Evolutionary conservation across 495 filamentous ascomycete species (phyloP), one percentile per base, ranked within the genome.

Genomic region (Aeminium ludgeri): DNA sequence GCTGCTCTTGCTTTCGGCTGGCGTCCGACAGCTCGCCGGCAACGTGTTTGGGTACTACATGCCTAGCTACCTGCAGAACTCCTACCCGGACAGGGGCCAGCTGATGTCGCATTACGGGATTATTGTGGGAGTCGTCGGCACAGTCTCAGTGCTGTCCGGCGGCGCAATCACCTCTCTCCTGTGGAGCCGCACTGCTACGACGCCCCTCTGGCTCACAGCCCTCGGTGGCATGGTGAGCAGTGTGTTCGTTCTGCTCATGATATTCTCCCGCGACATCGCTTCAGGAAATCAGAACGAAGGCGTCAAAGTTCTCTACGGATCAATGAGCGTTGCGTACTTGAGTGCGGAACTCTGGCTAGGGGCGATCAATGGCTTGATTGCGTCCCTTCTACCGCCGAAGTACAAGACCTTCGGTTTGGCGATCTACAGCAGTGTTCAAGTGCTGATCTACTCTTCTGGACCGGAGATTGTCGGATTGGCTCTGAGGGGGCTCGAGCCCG

Each of bases 21-120:
- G 32, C 10, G 41, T 52, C 38, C 48, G 55, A 6, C 55, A 56
- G 29, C 34, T 59, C 6, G 29, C 46, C 5, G 55, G 51, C 2
- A 55, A 56, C 32, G 48, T 59, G 0, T 58, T 59, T 45, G 55
- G 55, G 12, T 58, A 57, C 37, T 58, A 58, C 37, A 58, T 58
- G 55, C 55, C 55, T 1, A 45, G 43, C 3, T 58, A 58, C 38
- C 48, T 58, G 2, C 48, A 43, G 5, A 46, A 50, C 10, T 39
- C 46, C 10, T 58, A 52, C 36, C 41, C 55, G 2, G 33, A 38
- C 6, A 17, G 52, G 12, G 20, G 29, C 2, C 34, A 46, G 18
- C 34, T 61, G 1, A 35, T 53, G 5, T 52, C 51, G 2, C 30
- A 30, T 1, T 61, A 61, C 34, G 58, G 55, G 3, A 54, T 59